Base-by-base conservation (phyloP, 495 filamentous ascomycete genomes). In the Letharia lupina region DNA sequence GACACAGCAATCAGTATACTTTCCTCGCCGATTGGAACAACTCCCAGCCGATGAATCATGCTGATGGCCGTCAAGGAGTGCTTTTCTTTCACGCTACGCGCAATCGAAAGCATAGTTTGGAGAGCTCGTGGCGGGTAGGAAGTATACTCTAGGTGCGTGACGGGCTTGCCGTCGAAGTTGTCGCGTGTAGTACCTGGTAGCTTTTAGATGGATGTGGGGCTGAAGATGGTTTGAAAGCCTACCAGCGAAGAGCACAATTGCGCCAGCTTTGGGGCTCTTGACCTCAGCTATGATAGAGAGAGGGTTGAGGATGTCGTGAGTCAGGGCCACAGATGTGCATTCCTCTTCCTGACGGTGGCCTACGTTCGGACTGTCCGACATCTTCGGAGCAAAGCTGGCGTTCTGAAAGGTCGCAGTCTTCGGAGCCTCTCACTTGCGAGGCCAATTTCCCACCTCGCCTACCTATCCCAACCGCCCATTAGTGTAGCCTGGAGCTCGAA, bases 1-100 rank as follows among this genome's bases (percentile, higher is more conserved):
- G 89, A 89, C 18, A 98, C 90, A 12, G 91, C 91, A 74, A 98
- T 91, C 66, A 93, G 78, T 70, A 98, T 93, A 70, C 91, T 95
- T 73, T 96, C 93, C 75, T 98, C 93, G 9, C 85, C 86, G 48
- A 98, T 85, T 4, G 91, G 91, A 7, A 96, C 92, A 20, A 81
- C 78, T 0, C 94, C 94, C 11, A 98, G 80, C n/a, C 94, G 83
- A 75, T 98, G 94, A 57, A 88, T 80, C 72, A 98, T 90, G 50
- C 86, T 83, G 61, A 98, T 87, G 1, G 84, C 86, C 33, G 79
- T 78, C 8, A 97, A 80, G 1, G 70, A 73, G 72, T 96, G 84
- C 67, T 84, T 85, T 31, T 71, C 58, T 4, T 80, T 77, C 4
- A 93, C 75, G 4, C 77, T 69, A 50, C 77, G 74, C 63, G 87